Conservation (phyloP, 129 eudicot species). For the Arctium lappa region DNA sequence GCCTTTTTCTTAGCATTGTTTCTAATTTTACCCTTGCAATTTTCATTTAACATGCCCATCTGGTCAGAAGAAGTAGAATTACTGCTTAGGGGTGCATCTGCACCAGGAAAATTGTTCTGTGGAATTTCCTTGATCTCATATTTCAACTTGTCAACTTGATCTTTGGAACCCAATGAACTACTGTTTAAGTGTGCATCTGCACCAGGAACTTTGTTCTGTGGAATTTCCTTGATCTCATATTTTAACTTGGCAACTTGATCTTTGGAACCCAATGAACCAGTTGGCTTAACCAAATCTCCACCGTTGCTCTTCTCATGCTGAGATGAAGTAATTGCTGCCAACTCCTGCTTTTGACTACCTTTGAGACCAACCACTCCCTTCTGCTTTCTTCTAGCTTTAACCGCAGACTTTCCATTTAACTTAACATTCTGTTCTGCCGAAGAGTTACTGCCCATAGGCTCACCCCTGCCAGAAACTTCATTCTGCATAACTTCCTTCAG, state of each 20-base stretch:
- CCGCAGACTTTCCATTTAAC: conserved; percentile 25
- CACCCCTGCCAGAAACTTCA: conserved; percentile 18
- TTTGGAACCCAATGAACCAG: conserved; percentile 28
- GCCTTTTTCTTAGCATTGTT: conserved; percentile 35
- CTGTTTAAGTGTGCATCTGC: conserved; percentile 3
- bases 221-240: conserved; percentile 17
- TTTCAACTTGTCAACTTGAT: conserved; percentile 22
- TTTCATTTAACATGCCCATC: conserved; percentile 23
- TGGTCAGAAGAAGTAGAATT: conserved; percentile 15
- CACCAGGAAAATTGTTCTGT: conserved; percentile 14
- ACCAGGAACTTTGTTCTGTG: conserved; percentile 4
- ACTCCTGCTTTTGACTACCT: conserved; percentile 13
- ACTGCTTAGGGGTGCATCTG: conserved; percentile 2
- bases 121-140: conserved; percentile 1
- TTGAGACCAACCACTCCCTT: conserved; percentile 9
- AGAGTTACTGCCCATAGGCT: not conserved
- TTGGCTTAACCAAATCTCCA: conserved; percentile 19
- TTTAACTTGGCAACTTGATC: conserved; percentile 19
- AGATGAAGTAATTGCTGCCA: not conserved
- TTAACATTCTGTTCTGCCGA: conserved; percentile 20
- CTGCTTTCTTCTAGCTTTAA: conserved; percentile 1
- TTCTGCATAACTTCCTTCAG: conserved; percentile 12
- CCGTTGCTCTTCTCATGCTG: not conserved
- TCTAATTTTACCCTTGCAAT: conserved; percentile 23
- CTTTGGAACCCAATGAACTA: conserved; percentile 6